Evolutionary conservation across 257 asterid species (phyloP).

Genomic region (Nemophila menziesii): DNA sequence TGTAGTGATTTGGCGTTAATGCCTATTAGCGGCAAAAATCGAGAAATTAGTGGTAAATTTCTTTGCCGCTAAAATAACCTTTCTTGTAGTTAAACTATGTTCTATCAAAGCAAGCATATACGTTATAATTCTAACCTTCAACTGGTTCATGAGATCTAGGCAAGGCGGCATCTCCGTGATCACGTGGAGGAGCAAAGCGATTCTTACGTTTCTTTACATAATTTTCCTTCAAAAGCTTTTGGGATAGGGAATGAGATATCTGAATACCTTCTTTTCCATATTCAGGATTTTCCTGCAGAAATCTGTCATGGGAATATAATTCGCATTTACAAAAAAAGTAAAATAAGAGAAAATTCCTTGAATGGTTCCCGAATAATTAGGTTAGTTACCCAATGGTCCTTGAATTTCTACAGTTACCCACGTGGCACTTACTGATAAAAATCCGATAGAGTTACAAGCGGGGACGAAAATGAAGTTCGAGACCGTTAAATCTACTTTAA

Average conservation of each 20-base stretch:
- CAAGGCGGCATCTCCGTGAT: slow-evolving; percentile 19
- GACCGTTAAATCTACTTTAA: too few relatives aligned
- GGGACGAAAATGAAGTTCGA: too few relatives aligned
- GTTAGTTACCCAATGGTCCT: too few relatives aligned
- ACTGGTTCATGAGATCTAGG: slow-evolving; percentile 22
- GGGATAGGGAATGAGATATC: slow-evolving; percentile 55
- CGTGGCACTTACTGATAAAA: too few relatives aligned
- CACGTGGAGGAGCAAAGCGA: slow-evolving; percentile 23
- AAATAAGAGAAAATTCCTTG: slow-evolving; percentile 1
- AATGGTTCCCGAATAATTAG: too few relatives aligned
- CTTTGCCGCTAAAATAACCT: too few relatives aligned
- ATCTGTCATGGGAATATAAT: slow-evolving; percentile 27
- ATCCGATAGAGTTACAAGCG: too few relatives aligned
- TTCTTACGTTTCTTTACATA: slow-evolving; percentile 48
- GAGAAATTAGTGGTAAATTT: too few relatives aligned
- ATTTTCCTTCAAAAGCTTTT: slow-evolving; percentile 51
- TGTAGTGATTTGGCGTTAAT: too few relatives aligned
- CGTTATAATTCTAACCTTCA: slow-evolving; percentile 22
- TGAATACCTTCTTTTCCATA: slow-evolving; percentile 39
- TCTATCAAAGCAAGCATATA: neutral
- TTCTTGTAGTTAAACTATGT: neutral
- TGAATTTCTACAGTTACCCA: too few relatives aligned
- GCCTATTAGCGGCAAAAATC: too few relatives aligned
- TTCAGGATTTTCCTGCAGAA: slow-evolving; percentile 44
- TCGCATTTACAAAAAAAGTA: slow-evolving; percentile 11